Evolutionary conservation across 352 stramenopile genomes (phyloP).

Genomic region (Phytophthora megakarya): DNA sequence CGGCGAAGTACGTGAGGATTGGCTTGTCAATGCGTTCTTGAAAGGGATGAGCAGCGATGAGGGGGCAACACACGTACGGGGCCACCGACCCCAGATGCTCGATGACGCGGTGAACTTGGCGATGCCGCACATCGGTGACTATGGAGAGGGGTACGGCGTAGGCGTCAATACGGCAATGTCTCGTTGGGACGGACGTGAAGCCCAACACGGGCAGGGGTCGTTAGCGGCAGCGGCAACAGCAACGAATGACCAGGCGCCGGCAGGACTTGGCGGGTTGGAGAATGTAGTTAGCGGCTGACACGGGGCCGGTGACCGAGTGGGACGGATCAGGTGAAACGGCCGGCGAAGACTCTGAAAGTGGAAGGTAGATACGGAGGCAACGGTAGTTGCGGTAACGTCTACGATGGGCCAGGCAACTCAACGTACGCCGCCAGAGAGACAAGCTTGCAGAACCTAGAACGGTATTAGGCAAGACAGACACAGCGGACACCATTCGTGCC

Average conservation of each 20-base stretch:
- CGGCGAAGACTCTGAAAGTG: too few relatives aligned
- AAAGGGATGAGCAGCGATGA: not conserved
- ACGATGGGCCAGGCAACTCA: not conserved
- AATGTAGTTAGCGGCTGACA: too few relatives aligned
- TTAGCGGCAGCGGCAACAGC: not conserved
- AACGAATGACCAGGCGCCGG: too few relatives aligned
- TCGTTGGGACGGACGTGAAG: not conserved
- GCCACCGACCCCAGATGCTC: not conserved
- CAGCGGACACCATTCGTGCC: not conserved
- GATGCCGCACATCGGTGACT: not conserved
- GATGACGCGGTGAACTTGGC: not conserved
- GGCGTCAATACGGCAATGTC: not conserved
- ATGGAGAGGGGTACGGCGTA: conserved; percentile 3
- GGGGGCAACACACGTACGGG: not conserved
- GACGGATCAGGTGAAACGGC: too few relatives aligned
- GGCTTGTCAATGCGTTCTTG: conserved; percentile 10
- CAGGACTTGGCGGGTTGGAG: too few relatives aligned
- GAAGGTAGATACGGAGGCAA: not conserved
- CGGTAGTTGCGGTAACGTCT: too few relatives aligned
- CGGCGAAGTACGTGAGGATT: not conserved
- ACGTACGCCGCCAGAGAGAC: not conserved
- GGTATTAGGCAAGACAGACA: not conserved
- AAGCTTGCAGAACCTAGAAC: not conserved
- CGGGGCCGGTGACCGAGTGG: too few relatives aligned
- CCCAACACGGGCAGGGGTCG: not conserved